A percentile compares a stretch with the other conserved stretches of the same genome.
Evolutionary conservation across 129 eudicot species (phyloP).

Genomic region (Helichrysum umbraculigerum): DNA sequence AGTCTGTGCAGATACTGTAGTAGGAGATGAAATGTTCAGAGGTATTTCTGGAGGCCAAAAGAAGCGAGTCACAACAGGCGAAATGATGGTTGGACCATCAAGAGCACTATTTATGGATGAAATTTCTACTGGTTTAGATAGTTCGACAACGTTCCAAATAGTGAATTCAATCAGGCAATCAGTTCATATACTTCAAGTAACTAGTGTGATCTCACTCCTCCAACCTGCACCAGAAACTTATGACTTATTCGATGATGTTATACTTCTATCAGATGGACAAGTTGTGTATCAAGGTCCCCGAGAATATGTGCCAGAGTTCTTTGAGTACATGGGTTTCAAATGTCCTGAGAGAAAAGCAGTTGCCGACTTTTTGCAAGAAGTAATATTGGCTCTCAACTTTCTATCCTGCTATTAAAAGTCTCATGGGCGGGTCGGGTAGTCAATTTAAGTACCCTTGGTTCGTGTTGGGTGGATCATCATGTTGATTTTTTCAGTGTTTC

Average conservation of each 20-base stretch:
- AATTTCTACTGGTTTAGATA: slow-evolving; percentile 76
- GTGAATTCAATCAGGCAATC: slow-evolving; percentile 56
- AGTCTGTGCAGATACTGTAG: slow-evolving; percentile 60
- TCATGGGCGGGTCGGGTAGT: neutral
- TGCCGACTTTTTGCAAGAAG: slow-evolving; percentile 78
- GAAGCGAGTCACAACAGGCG: slow-evolving; percentile 76
- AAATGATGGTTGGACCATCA: slow-evolving; percentile 75
- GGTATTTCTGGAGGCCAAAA: slow-evolving; percentile 82
- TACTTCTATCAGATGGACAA: slow-evolving; percentile 61
- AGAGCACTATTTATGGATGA: slow-evolving; percentile 69
- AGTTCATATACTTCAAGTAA: slow-evolving; percentile 61
- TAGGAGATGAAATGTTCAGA: slow-evolving; percentile 69
- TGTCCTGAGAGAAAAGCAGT: slow-evolving; percentile 68
- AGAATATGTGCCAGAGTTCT: slow-evolving; percentile 51
- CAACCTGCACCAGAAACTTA: slow-evolving; percentile 80
- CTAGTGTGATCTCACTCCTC: slow-evolving; percentile 62
- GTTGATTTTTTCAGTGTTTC: too few species aligned
- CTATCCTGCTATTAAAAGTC: neutral
- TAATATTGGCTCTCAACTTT: slow-evolving; percentile 24
- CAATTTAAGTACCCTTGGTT: neutral
- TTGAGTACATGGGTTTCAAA: slow-evolving; percentile 57
- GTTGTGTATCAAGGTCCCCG: slow-evolving; percentile 67
- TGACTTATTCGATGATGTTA: slow-evolving; percentile 61
- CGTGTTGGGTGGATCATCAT: too few species aligned
- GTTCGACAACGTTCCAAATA: slow-evolving; percentile 73